Evolutionary conservation across 352 stramenopile species (phyloP), one percentile per base, ranked within the genome.

Genomic region (Phytopythium litorale): DNA sequence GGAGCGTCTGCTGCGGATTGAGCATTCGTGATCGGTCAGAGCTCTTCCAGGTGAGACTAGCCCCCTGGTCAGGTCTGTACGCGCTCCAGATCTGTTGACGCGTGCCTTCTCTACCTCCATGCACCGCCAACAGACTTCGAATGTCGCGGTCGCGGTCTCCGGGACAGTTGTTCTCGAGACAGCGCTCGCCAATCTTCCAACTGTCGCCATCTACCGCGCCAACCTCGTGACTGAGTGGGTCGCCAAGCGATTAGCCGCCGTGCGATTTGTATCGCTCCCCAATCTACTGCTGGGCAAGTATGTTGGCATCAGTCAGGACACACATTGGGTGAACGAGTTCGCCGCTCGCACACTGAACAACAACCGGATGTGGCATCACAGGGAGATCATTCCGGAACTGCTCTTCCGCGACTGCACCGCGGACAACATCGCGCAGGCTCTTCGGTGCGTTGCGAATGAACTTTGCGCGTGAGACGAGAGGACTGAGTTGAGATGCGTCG

Each of bases 131-230:
- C 60, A 92, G 68, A 63, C 60, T 18, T 68, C 69, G 28, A 70
- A 91, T 61, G 63, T 74, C 0, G 81, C 81, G 0, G 60, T 93
- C 19, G 82, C 84, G 0, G 80, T 91, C 11, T 91, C 81, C 0
- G 84, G 84, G 19, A 93, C 84, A 1, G 79, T 91, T 43, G 79
- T 91, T 13, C 80, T 80, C 43, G 81, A 93, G 49, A 86, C 79
- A 3, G 67, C 73, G 25, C 65, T 93, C 1, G 70, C 80, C 0
- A 68, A 38, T 35, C 59, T 89, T 18, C 80, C 82, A 2, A 93
- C 81, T 1, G 60, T 91, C 15, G 80, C 89, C 28, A 80, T 93
- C 35, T 93, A 91, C 49, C 80, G 81, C 12, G 80, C 82, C 12
- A 92, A 91, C 48, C 56, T 50, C 8, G 1, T 93, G 23, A 91